Evolutionary conservation across 2,329 filamentous ascomycete species (phyloP).

Genomic region (Chrysoporthe deuterocubensis): DNA sequence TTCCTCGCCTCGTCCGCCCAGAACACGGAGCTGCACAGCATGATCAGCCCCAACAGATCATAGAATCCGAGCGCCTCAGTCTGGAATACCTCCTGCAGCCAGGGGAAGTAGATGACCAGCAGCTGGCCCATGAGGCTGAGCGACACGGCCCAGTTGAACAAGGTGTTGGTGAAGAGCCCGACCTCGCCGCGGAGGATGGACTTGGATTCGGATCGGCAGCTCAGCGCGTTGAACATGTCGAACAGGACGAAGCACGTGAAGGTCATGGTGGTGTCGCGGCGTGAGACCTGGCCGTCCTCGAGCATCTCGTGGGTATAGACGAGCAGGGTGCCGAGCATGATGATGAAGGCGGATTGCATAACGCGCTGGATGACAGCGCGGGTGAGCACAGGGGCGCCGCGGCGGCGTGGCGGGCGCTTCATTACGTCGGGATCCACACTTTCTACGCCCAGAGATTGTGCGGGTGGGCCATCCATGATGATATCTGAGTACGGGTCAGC

Average conservation of each 20-base stretch:
- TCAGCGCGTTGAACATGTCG: conserved; percentile 98
- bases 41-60: conserved; percentile 74
- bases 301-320: conserved; percentile 94
- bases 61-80: conserved; percentile 79
- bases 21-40: conserved; percentile 87
- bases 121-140: conserved; percentile 84
- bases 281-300: conserved; percentile 78
- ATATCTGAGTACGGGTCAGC: conserved; percentile 67
- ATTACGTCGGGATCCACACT: conserved; percentile 94
- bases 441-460: conserved; percentile 95
- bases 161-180: conserved; percentile 79
- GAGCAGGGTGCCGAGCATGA: conserved; percentile 89
- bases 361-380: conserved; percentile 80
- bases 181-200: conserved; percentile 87
- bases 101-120: conserved; percentile 92
- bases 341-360: conserved; percentile 82
- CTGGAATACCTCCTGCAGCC: conserved; percentile 92
- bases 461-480: conserved; percentile 98
- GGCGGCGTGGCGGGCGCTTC: conserved; percentile 83
- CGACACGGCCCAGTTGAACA: conserved; percentile 96
- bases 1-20: conserved; percentile 94
- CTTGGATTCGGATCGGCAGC: conserved; percentile 89
- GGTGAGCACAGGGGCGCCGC: conserved; percentile 90
- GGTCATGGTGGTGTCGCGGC: conserved; percentile 97
- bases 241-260: conserved; percentile 99